phyloP scores from a whole-genome alignment of 192 early-diverging fungal species.

The Coemansia sp. region DNA sequence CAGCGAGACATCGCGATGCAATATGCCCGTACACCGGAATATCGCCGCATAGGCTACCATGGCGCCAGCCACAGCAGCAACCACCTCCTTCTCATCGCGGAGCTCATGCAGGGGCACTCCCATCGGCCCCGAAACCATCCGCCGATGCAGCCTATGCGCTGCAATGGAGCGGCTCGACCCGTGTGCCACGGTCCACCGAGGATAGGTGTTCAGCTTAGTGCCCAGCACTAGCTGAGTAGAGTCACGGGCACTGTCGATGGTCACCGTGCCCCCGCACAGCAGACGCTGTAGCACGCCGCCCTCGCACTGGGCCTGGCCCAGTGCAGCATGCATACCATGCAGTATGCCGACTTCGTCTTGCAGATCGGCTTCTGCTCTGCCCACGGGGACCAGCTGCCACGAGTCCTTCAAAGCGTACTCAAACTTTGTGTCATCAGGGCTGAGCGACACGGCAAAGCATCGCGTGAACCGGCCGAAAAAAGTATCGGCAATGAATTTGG shows the following conservation, averaged over 20 bases:
- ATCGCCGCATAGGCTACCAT: constrained; percentile 38
- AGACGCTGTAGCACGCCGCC: constrained; percentile 29
- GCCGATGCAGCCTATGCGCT: constrained; percentile 27
- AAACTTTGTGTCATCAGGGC: background rate
- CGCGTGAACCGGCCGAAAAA: constrained; percentile 48
- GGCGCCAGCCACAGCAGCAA: constrained; percentile 40
- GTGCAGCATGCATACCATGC: constrained; percentile 19
- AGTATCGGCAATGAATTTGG: constrained; percentile 36
- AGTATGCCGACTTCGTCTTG: constrained; percentile 39
- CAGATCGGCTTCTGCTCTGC: background rate
- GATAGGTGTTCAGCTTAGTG: constrained; percentile 11
- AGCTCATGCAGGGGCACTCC: constrained; percentile 33
- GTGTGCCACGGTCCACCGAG: constrained; percentile 45
- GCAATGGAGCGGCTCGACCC: constrained; percentile 4
- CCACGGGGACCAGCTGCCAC: constrained; percentile 34
- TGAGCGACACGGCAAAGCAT: constrained; percentile 26
- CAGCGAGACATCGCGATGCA: constrained; percentile 50
- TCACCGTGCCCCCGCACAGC: constrained; percentile 40
- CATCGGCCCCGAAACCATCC: constrained; percentile 44
- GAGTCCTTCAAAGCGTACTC: constrained; percentile 46
- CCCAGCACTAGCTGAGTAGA: constrained; percentile 37
- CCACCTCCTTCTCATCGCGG: constrained; percentile 28
- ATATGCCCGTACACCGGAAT: constrained; percentile 13
- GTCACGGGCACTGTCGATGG: constrained; percentile 20
- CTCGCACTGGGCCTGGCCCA: constrained; percentile 15